phyloP scores from a whole-genome alignment of 192 early-diverging fungal genomes.

The Fimicolochytrium jonesii region DNA sequence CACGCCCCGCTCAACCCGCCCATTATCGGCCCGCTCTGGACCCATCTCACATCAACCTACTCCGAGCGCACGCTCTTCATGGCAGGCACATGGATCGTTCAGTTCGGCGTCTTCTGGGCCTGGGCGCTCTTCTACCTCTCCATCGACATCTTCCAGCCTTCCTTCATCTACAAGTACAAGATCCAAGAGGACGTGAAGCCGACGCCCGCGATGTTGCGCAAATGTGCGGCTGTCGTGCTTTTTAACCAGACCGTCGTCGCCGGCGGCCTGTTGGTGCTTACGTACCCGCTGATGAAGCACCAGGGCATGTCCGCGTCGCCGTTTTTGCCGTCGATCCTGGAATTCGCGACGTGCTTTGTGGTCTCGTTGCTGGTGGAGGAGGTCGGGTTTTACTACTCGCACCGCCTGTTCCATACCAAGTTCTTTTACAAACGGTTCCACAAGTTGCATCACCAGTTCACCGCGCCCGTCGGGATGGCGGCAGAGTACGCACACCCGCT shows the following conservation, averaged over 20 bases:
- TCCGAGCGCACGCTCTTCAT: conserved; percentile 7
- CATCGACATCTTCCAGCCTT: conserved; percentile 11
- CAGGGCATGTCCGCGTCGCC: not conserved
- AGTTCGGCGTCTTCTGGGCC: conserved; percentile 13
- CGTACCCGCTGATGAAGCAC: conserved; percentile 1
- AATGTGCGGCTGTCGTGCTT: conserved; percentile 8
- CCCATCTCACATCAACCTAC: not conserved
- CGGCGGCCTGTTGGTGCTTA: not conserved
- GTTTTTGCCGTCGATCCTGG: conserved; percentile 1
- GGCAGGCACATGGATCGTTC: conserved; percentile 5
- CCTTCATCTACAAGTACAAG: conserved; percentile 1
- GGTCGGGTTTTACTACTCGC: conserved; percentile 87
- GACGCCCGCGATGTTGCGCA: not conserved
- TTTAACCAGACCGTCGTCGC: conserved; percentile 12
- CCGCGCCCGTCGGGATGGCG: conserved; percentile 78
- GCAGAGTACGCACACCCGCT: conserved; percentile 89
- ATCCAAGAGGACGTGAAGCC: conserved; percentile 1
- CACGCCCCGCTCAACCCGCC: not conserved
- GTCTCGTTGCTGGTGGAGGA: conserved; percentile 85
- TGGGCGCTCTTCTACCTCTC: conserved; percentile 1
- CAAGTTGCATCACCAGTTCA: conserved; percentile 92
- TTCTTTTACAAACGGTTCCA: conserved; percentile 86
- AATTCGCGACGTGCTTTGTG: conserved; percentile 30
- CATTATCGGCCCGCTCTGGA: not conserved
- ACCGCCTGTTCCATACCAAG: conserved; percentile 84